These are phyloP conservation scores for Tolypocladium inflatum DNA, from an alignment of 2,329 filamentous ascomycete species.

Conservation along the genomic window DNA sequence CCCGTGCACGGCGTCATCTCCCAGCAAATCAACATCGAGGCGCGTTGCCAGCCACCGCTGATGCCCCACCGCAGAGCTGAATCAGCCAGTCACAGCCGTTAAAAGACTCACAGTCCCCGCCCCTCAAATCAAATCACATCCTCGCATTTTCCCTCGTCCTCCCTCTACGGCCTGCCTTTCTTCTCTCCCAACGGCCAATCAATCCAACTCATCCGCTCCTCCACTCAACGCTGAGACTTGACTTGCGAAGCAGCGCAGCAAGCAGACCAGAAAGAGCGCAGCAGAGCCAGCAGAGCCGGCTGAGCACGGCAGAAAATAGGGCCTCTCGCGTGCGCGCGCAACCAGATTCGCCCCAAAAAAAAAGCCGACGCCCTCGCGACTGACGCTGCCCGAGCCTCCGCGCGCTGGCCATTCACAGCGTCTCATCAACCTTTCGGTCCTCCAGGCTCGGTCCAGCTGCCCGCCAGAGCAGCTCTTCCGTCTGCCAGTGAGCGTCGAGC, in stretches of 20 bases:
- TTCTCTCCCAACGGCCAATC: slow-evolving; percentile 36
- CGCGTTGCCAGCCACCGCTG: slow-evolving; percentile 13
- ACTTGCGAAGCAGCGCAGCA: slow-evolving; percentile 8
- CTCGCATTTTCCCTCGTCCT: slow-evolving; percentile 33
- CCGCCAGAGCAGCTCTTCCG: slow-evolving; percentile 1
- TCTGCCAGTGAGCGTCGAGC: slow-evolving; percentile 4
- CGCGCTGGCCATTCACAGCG: slow-evolving; percentile 13
- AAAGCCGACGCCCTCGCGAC: background rate
- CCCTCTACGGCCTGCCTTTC: slow-evolving; percentile 24
- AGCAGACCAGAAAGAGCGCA: slow-evolving; percentile 7
- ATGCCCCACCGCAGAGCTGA: slow-evolving; percentile 30
- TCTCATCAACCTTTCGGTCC: slow-evolving; percentile 7
- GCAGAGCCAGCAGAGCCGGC: slow-evolving; percentile 3
- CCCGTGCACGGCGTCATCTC: slow-evolving; percentile 18
- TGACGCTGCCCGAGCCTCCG: background rate
- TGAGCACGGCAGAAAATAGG: slow-evolving; percentile 5
- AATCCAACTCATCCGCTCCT: slow-evolving; percentile 26
- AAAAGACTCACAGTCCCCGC: slow-evolving; percentile 30
- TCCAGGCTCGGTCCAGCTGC: slow-evolving; percentile 9
- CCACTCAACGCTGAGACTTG: slow-evolving; percentile 20
- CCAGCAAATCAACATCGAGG: slow-evolving; percentile 19
- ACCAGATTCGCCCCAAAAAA: slow-evolving; percentile 11
- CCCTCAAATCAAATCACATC: slow-evolving; percentile 41
- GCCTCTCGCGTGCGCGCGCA: slow-evolving; percentile 9
- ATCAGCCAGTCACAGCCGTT: slow-evolving; percentile 41